These are phyloP conservation scores for Taphrina pruni DNA, from an alignment of 1,139 yeast genomes.

Conservation along the genomic window DNA sequence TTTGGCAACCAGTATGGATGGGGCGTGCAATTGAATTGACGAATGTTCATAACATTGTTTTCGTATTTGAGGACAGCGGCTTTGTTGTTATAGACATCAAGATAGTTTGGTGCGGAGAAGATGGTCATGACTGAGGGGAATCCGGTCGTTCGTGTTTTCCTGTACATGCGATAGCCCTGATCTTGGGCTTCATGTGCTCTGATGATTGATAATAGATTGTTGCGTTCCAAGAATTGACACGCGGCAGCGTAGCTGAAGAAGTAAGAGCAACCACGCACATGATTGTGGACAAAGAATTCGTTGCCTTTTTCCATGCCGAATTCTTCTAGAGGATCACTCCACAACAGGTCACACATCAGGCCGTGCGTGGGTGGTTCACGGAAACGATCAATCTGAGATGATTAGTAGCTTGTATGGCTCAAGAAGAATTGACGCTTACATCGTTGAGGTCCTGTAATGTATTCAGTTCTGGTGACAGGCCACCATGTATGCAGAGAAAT, in stretches of 20 bases:
- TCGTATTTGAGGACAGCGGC: slow-evolving; percentile 94
- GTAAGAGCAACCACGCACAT: slow-evolving; percentile 91
- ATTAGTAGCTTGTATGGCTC: neutral
- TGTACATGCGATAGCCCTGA: slow-evolving; percentile 88
- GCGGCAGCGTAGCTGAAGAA: slow-evolving; percentile 86
- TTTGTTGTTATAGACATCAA: slow-evolving; percentile 91
- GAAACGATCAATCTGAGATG: slow-evolving; percentile 63
- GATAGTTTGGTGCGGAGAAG: slow-evolving; percentile 94
- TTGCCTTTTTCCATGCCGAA: slow-evolving; percentile 74
- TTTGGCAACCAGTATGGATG: slow-evolving; percentile 98
- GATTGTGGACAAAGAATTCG: slow-evolving; percentile 66
- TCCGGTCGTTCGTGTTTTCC: slow-evolving; percentile 82
- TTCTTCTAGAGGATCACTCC: slow-evolving; percentile 95
- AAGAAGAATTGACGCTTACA: slow-evolving; percentile 10
- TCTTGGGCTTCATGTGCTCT: slow-evolving; percentile 99
- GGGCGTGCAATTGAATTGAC: slow-evolving; percentile 87
- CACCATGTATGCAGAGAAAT: slow-evolving; percentile 96
- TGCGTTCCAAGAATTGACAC: slow-evolving; percentile 77
- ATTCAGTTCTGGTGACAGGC: slow-evolving; percentile 84
- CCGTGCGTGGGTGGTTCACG: slow-evolving; percentile 94
- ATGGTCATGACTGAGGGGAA: slow-evolving; percentile 90
- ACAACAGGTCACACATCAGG: slow-evolving; percentile 88
- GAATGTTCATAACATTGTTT: slow-evolving; percentile 83
- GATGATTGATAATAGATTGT: slow-evolving; percentile 79
- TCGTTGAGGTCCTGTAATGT: slow-evolving; percentile 66